Conservation (phyloP, 2,329 filamentous ascomycete genomes). For the Trichoderma koningiopsis region DNA sequence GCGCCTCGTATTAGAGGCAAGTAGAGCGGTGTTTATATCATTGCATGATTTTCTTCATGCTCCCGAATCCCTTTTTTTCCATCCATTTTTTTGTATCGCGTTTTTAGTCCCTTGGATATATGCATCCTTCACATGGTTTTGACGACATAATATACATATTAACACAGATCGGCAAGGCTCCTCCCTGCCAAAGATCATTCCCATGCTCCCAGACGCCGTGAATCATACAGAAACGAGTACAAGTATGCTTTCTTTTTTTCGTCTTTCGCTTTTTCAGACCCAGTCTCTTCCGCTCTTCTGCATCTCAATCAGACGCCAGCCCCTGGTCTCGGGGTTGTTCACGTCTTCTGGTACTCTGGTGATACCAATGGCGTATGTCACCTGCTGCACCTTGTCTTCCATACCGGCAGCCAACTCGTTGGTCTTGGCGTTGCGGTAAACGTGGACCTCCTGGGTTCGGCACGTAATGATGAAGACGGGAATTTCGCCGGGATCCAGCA, state of each 20-base stretch:
- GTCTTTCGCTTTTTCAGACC: constrained; percentile 43
- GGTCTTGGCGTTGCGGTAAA: constrained; percentile 90
- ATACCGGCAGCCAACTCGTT: constrained; percentile 90
- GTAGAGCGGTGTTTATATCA: constrained; percentile 40
- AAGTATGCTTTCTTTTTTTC: constrained; percentile 8
- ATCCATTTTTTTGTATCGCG: constrained; percentile 1
- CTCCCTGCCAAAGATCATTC: constrained; percentile 23
- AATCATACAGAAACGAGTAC: constrained; percentile 24
- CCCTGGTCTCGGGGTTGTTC: constrained; percentile 92
- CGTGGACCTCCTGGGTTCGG: constrained; percentile 95
- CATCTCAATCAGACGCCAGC: constrained; percentile 96
- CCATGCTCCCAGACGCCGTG: constrained; percentile 30
- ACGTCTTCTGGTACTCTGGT: constrained; percentile 94
- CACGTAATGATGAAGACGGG: constrained; percentile 98
- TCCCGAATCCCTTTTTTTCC: constrained; percentile 26
- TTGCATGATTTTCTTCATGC: constrained; percentile 33
- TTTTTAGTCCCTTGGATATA: constrained; percentile 25
- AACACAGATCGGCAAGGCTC: constrained; percentile 35
- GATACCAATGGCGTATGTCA: constrained; percentile 96
- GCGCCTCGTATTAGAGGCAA: constrained; percentile 29
- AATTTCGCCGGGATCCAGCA: constrained; percentile 82
- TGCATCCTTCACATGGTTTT: constrained; percentile 31
- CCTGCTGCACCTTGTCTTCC: constrained; percentile 98
- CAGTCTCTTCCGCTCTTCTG: constrained; percentile 97
- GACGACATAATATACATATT: constrained; percentile 35